These are phyloP conservation scores for Barbarea vulgaris DNA, from an alignment of 345 rosid species.

Conservation along the genomic window DNA sequence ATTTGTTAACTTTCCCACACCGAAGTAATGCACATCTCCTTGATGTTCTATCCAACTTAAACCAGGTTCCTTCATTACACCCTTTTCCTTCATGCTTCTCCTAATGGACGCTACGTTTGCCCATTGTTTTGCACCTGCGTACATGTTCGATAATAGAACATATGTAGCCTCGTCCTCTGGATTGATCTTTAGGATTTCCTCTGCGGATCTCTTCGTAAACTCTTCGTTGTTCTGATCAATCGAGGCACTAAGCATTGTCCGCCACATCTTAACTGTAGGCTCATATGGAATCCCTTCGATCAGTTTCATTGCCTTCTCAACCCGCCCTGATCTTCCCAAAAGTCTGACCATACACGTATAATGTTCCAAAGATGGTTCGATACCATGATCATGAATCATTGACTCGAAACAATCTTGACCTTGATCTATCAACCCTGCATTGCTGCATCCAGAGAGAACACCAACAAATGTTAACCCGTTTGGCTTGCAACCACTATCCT, in stretches of 20 bases:
- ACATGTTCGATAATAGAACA: constrained; percentile 75
- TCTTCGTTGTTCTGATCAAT: constrained; percentile 66
- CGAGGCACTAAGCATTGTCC: constrained; percentile 86
- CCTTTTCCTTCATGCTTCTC: constrained; percentile 64
- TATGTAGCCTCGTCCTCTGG: constrained; percentile 76
- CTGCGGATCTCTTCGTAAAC: constrained; percentile 64
- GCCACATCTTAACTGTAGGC: constrained; percentile 81
- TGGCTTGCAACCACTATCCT: constrained; percentile 55
- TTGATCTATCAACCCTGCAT: constrained; percentile 62
- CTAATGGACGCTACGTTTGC: constrained; percentile 62
- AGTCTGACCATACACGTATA: constrained; percentile 86
- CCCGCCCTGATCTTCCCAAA: constrained; percentile 74
- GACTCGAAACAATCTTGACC: constrained; percentile 74
- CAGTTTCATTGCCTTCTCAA: constrained; percentile 65
- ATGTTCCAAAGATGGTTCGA: constrained; percentile 80
- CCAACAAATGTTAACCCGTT: constrained; percentile 69
- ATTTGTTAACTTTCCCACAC: constrained; percentile 49
- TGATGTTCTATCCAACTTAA: constrained; percentile 87
- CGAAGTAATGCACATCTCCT: constrained; percentile 66
- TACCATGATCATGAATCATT: constrained; percentile 62
- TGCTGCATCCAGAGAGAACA: constrained; percentile 84
- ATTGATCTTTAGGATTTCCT: constrained; percentile 61
- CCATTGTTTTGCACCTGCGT: constrained; percentile 76
- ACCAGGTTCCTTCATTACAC: constrained; percentile 84
- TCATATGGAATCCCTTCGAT: constrained; percentile 64